A percentile compares a stretch with the other conserved stretches of the same genome.
These are phyloP conservation scores for Sequoiadendron giganteum DNA, from an alignment of 75 land plant species.

Conservation along the genomic window DNA sequence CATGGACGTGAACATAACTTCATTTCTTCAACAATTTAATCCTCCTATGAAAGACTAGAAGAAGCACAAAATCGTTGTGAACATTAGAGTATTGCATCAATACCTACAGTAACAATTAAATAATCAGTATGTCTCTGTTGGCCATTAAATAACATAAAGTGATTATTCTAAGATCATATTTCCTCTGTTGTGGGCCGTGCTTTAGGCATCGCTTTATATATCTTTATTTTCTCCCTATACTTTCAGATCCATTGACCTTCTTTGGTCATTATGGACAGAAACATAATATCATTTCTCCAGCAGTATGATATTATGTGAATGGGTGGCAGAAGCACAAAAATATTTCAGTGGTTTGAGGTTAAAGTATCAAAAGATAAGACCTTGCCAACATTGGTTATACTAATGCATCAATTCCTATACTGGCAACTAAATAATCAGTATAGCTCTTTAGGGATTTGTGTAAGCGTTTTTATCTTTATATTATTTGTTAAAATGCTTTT, in stretches of 20 bases:
- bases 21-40: too few relatives aligned
- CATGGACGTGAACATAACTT: neutral
- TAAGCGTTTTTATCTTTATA: neutral
- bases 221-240: neutral
- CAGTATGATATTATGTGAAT: neutral
- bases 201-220: neutral
- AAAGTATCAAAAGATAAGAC: neutral
- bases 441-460: neutral
- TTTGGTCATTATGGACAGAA: neutral
- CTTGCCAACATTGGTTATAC: neutral
- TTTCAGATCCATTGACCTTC: neutral
- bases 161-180: neutral
- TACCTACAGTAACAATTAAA: neutral
- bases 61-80: neutral
- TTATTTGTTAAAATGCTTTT: neutral
- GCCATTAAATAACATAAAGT: too few relatives aligned
- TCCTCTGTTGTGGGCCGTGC: neutral
- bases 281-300: neutral
- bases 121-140: neutral
- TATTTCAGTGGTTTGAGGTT: neutral
- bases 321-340: neutral
- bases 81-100: neutral
- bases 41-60: neutral
- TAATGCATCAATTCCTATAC: neutral
- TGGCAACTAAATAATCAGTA: neutral